phyloP scores from a whole-genome alignment of 108 stramenopile species.

The Cylindrotheca fusiformis region DNA sequence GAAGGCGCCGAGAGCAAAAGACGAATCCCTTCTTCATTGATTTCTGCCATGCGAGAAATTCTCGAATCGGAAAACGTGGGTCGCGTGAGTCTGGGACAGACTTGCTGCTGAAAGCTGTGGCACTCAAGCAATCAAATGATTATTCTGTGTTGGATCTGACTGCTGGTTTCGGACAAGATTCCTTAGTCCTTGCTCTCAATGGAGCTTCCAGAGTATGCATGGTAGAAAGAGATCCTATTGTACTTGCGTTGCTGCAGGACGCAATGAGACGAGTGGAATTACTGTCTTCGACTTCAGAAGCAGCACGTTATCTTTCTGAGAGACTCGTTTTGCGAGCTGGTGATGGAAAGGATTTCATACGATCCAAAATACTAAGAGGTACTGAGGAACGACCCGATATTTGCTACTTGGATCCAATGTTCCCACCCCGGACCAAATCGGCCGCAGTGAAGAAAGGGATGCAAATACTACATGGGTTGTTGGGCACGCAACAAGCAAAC shows the following conservation, averaged over 20 bases:
- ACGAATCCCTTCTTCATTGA: conserved; percentile 49
- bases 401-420: conserved; percentile 88
- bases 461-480: conserved; percentile 72
- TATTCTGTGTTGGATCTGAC: conserved; percentile 67
- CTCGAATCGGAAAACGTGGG: conserved; percentile 49
- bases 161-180: conserved; percentile 82
- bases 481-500: conserved; percentile 40
- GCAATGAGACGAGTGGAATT: conserved; percentile 58
- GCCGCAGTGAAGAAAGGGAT: conserved; percentile 83
- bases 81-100: conserved; percentile 38
- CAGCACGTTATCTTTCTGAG: conserved; percentile 23
- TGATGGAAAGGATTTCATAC: conserved; percentile 47
- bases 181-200: conserved; percentile 52
- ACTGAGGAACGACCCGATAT: conserved; percentile 25
- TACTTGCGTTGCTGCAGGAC: conserved; percentile 59
- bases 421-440: conserved; percentile 72
- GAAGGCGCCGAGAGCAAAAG: conserved; percentile 2
- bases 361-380: neutral
- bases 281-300: conserved; percentile 2
- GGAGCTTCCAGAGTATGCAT: conserved; percentile 45
- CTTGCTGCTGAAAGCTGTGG: conserved; percentile 57
- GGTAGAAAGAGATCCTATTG: conserved; percentile 80
- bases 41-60: conserved; percentile 51
- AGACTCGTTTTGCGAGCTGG: conserved; percentile 47
- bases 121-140: conserved; percentile 2